These are phyloP conservation scores for Umbilicus rupestris DNA, from an alignment of 164 flowering plant species.

Conservation along the genomic window DNA sequence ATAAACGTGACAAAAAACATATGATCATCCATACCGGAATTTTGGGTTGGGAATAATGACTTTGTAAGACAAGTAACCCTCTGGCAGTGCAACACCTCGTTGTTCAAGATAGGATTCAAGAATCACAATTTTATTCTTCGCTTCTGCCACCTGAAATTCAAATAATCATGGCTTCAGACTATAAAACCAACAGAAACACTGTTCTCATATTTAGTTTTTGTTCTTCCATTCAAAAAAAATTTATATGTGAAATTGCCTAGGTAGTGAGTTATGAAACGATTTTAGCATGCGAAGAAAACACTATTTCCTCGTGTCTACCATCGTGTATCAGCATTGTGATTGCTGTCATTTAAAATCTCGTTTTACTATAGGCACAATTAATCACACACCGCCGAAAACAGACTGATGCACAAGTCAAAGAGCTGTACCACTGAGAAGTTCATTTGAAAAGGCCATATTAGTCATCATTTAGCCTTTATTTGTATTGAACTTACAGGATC, in stretches of 20 bases:
- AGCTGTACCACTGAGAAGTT: background rate
- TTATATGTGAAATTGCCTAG: background rate
- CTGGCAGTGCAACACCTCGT: conserved; percentile 67
- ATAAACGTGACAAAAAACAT: background rate
- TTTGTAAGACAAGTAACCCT: conserved; percentile 61
- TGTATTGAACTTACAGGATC: conserved; percentile 53
- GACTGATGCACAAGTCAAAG: background rate
- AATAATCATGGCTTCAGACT: background rate
- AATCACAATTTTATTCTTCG: conserved; percentile 42
- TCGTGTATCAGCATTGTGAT: background rate
- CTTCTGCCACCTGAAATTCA: conserved; percentile 49
- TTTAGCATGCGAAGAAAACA: no score
- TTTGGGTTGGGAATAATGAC: conserved; percentile 78
- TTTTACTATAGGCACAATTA: background rate
- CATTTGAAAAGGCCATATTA: background rate
- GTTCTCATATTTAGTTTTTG: background rate
- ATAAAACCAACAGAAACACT: background rate
- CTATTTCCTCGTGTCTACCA: no score
- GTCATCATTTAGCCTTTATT: background rate
- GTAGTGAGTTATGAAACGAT: no score
- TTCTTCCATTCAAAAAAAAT: background rate
- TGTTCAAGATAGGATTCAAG: conserved; percentile 90
- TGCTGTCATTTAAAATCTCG: background rate
- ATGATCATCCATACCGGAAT: conserved; percentile 31
- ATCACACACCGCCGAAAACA: no score